Base-by-base conservation (phyloP, 805 yeast species). In the Hanseniaspora hatyaiensis region DNA sequence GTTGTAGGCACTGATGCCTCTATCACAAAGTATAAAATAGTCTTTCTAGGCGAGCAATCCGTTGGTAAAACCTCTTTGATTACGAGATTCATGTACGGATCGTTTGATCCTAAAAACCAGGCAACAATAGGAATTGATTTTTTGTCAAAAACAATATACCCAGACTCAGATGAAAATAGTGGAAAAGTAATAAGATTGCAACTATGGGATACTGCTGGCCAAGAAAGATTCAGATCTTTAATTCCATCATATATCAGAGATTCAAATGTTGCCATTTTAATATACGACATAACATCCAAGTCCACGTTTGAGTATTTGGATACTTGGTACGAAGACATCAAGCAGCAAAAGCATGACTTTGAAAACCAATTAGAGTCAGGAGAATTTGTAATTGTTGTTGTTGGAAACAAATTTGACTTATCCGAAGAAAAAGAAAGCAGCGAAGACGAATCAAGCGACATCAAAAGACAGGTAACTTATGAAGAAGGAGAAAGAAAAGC, bases 111-210 rank as follows among this genome's bases (percentile, higher is more conserved):
- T 32, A 95, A 88, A 61, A 92, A 92, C 61, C 65, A 76, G 67
- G 97, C 98, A 15, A 89, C 98, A 0, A 87, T 92, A 47, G 98
- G 98, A 22, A 92, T 92, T 52, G 97, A 92, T 62, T 92, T 92
- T 60, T 73, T 92, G 54, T 83, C 94, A 33, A 89, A 84, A 61
- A 87, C 96, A 4, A 85, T 86, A 94, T 92, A 92, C 63, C 69
- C 92, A 42, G 96, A 94, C 55, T 37, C 49, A 6, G 23, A 26
- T 18, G 37, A 32, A 29, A 36, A 36, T 18, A 36, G 26, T 13
- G 97, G 92, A 64, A 87, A 89, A 55, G 92, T 98, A 3, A 84
- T 92, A 34, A 74, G 98, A 57, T 72, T 92, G 53, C 98, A 92
- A 66, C 68, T 92, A 50, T 92, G 98, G 97, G 97, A 88, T 62